phyloP scores from a whole-genome alignment of 345 rosid species.

The Populus tremula region DNA sequence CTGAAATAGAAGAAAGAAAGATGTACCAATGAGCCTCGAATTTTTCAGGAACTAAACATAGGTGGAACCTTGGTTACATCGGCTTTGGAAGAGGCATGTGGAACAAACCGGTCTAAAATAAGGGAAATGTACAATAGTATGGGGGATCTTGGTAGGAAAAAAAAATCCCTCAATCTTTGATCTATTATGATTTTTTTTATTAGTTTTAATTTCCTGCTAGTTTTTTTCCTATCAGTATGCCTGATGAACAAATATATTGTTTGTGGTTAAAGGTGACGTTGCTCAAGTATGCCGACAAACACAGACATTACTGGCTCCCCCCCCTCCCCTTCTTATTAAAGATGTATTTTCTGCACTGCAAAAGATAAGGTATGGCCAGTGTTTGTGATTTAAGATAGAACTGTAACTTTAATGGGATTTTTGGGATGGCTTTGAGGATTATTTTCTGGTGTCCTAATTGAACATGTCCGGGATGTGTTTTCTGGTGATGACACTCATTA shows the following conservation, averaged over 20 bases:
- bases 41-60: slow-evolving; percentile 69
- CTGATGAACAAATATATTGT: slow-evolving; percentile 8
- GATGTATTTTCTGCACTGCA: slow-evolving; percentile 63
- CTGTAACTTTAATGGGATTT: background rate
- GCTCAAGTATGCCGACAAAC: slow-evolving; percentile 87
- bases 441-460: too few species aligned
- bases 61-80: slow-evolving; percentile 79
- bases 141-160: slow-evolving; percentile 80
- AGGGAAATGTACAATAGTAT: slow-evolving; percentile 70
- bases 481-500: too few species aligned
- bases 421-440: slow-evolving; percentile 7
- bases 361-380: slow-evolving; percentile 62
- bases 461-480: too few species aligned
- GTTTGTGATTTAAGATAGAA: background rate
- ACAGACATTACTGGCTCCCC: slow-evolving; percentile 71
- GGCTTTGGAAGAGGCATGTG: slow-evolving; percentile 87
- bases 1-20: background rate
- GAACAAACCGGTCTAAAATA: slow-evolving; percentile 60
- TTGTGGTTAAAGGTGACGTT: slow-evolving; percentile 65
- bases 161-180: slow-evolving; percentile 7
- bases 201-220: background rate
- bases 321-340: slow-evolving; percentile 62
- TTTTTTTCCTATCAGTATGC: background rate
- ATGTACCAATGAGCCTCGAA: slow-evolving; percentile 15
- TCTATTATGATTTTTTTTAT: background rate